Conservation (phyloP, 2,329 filamentous ascomycete species). For the Colletotrichum siamense region DNA sequence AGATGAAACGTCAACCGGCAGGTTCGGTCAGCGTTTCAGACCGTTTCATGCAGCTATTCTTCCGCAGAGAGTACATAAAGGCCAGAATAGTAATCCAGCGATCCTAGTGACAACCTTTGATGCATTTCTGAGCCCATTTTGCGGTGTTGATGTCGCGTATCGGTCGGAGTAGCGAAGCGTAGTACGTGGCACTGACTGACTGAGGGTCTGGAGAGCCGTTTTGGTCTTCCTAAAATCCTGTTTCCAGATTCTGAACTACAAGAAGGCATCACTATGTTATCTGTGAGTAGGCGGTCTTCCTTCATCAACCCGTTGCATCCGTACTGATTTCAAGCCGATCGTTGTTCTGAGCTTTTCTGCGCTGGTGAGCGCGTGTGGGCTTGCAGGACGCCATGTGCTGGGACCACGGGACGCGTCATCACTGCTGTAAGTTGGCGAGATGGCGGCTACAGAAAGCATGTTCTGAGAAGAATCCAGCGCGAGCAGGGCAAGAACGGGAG, state of each 20-base stretch:
- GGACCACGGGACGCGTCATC: background rate
- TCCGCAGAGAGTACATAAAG: background rate
- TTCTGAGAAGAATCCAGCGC: background rate
- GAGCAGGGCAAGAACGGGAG: background rate
- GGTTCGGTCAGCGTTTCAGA: background rate
- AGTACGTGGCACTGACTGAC: background rate
- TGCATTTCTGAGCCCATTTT: background rate
- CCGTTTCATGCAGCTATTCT: background rate
- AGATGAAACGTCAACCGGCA: conserved; percentile 2
- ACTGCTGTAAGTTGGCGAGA: background rate
- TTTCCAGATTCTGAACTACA: background rate
- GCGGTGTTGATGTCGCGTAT: background rate
- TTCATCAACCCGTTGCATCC: background rate
- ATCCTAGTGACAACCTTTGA: accelerated
- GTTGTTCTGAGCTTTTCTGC: background rate
- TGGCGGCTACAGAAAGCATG: background rate
- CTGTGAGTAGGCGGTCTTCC: background rate
- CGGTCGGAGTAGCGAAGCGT: background rate
- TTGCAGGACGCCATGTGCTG: background rate
- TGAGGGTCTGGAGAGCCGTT: background rate
- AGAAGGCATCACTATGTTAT: background rate
- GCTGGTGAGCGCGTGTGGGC: background rate
- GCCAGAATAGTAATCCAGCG: background rate
- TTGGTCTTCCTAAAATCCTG: background rate
- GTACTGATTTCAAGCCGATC: background rate